These are phyloP conservation scores for Yamadazyma sp. DNA, from an alignment of 805 yeast species.

Conservation along the genomic window DNA sequence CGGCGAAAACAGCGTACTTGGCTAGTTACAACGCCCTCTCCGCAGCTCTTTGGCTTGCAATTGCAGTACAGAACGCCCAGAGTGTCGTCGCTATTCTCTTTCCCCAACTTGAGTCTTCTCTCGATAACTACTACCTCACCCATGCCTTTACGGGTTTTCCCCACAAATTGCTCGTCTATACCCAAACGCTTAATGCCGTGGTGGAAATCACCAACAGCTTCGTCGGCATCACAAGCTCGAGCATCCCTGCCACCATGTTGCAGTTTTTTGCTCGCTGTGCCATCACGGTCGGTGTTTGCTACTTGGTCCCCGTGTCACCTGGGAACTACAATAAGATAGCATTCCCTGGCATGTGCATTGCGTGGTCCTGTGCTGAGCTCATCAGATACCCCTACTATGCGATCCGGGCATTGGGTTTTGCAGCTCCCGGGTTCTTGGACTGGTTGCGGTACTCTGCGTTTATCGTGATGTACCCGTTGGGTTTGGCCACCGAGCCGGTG, in stretches of 20 bases:
- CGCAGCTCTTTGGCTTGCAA: slow-evolving; percentile 19
- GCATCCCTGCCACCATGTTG: slow-evolving; percentile 23
- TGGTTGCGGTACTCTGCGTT: slow-evolving; percentile 33
- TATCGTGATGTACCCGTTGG: slow-evolving; percentile 31
- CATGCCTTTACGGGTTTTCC: slow-evolving; percentile 21
- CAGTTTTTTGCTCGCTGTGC: slow-evolving; percentile 31
- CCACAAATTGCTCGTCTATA: slow-evolving; percentile 26
- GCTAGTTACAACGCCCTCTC: slow-evolving; percentile 20
- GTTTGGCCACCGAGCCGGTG: slow-evolving; percentile 26
- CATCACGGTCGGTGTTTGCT: slow-evolving; percentile 30
- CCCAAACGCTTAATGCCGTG: slow-evolving; percentile 27
- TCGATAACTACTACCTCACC: slow-evolving; percentile 1
- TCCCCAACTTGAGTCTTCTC: background rate
- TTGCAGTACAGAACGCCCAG: slow-evolving; percentile 7
- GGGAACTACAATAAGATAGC: slow-evolving; percentile 25
- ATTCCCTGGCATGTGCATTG: slow-evolving; percentile 23
- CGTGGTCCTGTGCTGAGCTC: slow-evolving; percentile 33
- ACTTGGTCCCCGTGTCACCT: slow-evolving; percentile 26
- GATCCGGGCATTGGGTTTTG: slow-evolving; percentile 16
- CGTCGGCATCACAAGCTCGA: slow-evolving; percentile 28
- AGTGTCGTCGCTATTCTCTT: slow-evolving; percentile 2
- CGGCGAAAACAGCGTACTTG: slow-evolving; percentile 4
- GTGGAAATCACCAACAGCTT: slow-evolving; percentile 25
- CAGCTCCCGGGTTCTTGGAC: slow-evolving; percentile 19
- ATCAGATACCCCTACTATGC: slow-evolving; percentile 29